Conservation (phyloP, 164 flowering plant genomes). For the Nelumbo lutea region DNA sequence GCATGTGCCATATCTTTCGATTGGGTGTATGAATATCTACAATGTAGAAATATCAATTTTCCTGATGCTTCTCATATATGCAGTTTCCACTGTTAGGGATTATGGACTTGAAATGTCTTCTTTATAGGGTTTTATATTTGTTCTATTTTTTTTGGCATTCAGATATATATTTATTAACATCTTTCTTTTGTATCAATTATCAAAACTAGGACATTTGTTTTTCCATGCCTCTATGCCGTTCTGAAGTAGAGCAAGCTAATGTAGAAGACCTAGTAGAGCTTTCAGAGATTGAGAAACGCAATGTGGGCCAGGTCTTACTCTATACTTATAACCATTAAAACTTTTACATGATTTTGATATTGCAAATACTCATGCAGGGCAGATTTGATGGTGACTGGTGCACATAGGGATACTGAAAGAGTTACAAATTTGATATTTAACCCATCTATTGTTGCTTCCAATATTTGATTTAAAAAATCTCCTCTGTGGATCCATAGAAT, state of each 20-base stretch:
- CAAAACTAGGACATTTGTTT: conserved; percentile 60
- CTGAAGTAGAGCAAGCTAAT: conserved; percentile 64
- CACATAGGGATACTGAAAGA: not conserved
- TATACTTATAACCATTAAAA: conserved; percentile 3
- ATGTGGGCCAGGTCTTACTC: conserved; percentile 72
- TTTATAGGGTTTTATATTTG: not conserved
- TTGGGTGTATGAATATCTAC: too few relatives aligned
- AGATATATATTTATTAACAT: not conserved
- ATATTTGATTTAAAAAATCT: not conserved
- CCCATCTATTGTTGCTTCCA: too few relatives aligned
- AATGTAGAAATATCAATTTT: not conserved
- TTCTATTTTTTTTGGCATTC: conserved; percentile 3
- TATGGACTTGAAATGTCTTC: not conserved
- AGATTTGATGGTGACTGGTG: too few relatives aligned
- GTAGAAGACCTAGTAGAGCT: conserved; percentile 87
- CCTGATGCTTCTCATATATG: not conserved
- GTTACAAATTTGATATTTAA: too few relatives aligned
- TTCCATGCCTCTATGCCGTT: conserved; percentile 83
- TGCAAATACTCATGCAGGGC: conserved; percentile 1
- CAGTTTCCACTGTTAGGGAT: not conserved
- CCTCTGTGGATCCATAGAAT: not conserved
- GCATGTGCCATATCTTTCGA: too few relatives aligned
- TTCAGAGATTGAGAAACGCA: conserved; percentile 82
- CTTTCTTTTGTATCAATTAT: conserved; percentile 1
- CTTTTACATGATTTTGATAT: not conserved